Evolutionary conservation across 2,329 filamentous ascomycete genomes (phyloP).

Genomic region (Metarhizium brunneum): DNA sequence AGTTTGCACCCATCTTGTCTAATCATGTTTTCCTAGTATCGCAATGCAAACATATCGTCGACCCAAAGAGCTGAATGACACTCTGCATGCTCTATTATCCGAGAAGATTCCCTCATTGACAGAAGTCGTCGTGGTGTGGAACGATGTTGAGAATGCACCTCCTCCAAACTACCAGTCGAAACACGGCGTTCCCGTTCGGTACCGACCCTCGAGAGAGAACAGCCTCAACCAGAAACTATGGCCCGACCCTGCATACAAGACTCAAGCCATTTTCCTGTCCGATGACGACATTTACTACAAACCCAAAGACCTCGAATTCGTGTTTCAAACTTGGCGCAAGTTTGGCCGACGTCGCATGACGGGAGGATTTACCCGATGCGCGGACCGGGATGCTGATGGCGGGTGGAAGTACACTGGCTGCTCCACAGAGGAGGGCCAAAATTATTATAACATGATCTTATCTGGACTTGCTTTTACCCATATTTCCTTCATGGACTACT

Average conservation of each 20-base stretch:
- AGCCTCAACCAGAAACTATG: slow-evolving; percentile 29
- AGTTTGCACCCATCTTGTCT: background rate
- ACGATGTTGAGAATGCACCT: slow-evolving; percentile 19
- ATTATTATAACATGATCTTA: slow-evolving; percentile 26
- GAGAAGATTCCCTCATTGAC: slow-evolving; percentile 24
- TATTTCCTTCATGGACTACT: slow-evolving; percentile 28
- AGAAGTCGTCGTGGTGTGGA: slow-evolving; percentile 30
- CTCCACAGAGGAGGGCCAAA: slow-evolving; percentile 13
- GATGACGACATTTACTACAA: slow-evolving; percentile 31
- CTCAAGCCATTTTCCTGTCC: slow-evolving; percentile 28
- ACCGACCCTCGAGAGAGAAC: slow-evolving; percentile 21
- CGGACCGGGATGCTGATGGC: slow-evolving; percentile 13
- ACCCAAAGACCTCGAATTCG: slow-evolving; percentile 29
- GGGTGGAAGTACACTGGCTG: slow-evolving; percentile 24
- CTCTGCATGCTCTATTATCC: slow-evolving; percentile 17
- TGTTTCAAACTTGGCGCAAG: slow-evolving; percentile 30
- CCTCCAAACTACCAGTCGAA: slow-evolving; percentile 20
- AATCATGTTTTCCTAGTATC: slow-evolving; percentile 17
- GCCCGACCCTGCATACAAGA: slow-evolving; percentile 25
- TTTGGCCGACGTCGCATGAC: slow-evolving; percentile 25
- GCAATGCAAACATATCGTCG: slow-evolving; percentile 27
- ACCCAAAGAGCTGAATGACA: slow-evolving; percentile 24
- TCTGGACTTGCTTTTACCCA: slow-evolving; percentile 29
- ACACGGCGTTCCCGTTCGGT: slow-evolving; percentile 23
- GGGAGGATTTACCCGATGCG: slow-evolving; percentile 28